Evolutionary conservation across 192 early-diverging fungal species (phyloP).

Genomic region (Coemansia javaensis): DNA sequence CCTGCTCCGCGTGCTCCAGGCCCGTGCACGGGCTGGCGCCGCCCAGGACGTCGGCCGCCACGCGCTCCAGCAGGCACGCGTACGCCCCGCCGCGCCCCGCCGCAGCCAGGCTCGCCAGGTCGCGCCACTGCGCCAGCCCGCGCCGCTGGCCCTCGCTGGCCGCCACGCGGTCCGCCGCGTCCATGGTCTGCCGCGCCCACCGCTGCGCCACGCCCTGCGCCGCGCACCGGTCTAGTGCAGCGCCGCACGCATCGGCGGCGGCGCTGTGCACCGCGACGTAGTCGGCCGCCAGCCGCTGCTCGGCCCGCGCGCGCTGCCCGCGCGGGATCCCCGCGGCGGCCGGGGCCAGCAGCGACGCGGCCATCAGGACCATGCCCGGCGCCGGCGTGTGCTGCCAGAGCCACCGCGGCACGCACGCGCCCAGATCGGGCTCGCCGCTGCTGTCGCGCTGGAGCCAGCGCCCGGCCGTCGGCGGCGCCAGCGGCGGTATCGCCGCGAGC

Average conservation of each 20-base stretch:
- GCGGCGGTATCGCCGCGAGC: conserved; percentile 24
- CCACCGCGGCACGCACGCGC: conserved; percentile 8
- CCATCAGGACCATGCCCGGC: conserved; percentile 36
- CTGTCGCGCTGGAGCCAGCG: neutral
- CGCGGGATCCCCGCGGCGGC: conserved; percentile 19
- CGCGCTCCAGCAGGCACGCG: conserved; percentile 14
- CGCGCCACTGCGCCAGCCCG: conserved; percentile 18
- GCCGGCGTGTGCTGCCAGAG: conserved; percentile 39
- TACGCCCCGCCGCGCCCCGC: conserved; percentile 19
- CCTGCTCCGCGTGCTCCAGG: conserved; percentile 38
- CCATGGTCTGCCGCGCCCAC: conserved; percentile 21
- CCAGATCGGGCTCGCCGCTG: neutral
- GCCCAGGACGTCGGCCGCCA: conserved; percentile 21
- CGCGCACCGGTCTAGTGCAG: neutral
- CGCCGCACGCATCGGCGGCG: neutral
- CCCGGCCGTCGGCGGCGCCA: conserved; percentile 11
- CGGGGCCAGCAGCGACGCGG: conserved; percentile 33
- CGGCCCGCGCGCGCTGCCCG: conserved; percentile 16
- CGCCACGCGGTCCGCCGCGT: conserved; percentile 8
- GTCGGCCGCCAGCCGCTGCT: conserved; percentile 31
- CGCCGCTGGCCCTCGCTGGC: conserved; percentile 28
- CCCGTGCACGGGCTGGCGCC: conserved; percentile 8
- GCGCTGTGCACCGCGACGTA: conserved; percentile 9
- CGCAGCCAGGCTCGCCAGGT: conserved; percentile 22
- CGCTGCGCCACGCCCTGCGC: conserved; percentile 1